Evolutionary conservation across 768 basidiomycete genomes (phyloP), one percentile per base, ranked within the genome.

Genomic region (Collybia mongolica): DNA sequence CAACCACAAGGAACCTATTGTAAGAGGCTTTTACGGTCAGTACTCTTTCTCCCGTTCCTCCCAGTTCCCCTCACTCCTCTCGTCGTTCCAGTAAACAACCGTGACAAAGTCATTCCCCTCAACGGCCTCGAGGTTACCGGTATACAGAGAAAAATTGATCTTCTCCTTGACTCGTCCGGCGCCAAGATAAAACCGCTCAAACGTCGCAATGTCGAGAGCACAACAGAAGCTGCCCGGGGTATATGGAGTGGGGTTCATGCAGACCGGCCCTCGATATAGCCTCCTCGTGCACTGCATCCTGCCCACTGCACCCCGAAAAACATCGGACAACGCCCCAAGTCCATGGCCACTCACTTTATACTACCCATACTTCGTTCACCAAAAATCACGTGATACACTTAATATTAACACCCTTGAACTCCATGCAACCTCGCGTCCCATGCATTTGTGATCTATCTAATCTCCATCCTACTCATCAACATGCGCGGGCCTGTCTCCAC

Each of bases 221-320:
- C 79, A 23, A 84, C 86, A 44, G 88, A 90, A 70, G 79, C 90
- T 15, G 76, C 89, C 8, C 83, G 93, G 65, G 93, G 93, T 46
- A 90, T 94, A 55, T 94, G 91, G 92, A 89, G 86, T 63, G 90
- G 92, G 17, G 69, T 94, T 54, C 93, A 95, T 59, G 88, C 88
- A 56, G 81, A 84, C 59, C 80, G 84, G 49, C 84, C 87, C 15
- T 48, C 58, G 9, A 69, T 80, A 52, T 81, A 65, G 68, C 55
- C 41, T 50, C 54, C 54, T 46, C 46, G 53, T 32, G 32, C 14
- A 28, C 26, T 28, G 5, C 26, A 28, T 9, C 26, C 26, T 9
- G 9, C 26, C 26, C 26, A n/a, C n/a, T n/a, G n/a, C 26, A 28
- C 26, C 26, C 26, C 26, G 9, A 5, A 5, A 5, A 5, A 5